Percentiles rank a stretch among this genome's conserved stretches.
Evolutionary conservation across 805 yeast species (phyloP).

Genomic region (Hermanozyma aechmeae): DNA sequence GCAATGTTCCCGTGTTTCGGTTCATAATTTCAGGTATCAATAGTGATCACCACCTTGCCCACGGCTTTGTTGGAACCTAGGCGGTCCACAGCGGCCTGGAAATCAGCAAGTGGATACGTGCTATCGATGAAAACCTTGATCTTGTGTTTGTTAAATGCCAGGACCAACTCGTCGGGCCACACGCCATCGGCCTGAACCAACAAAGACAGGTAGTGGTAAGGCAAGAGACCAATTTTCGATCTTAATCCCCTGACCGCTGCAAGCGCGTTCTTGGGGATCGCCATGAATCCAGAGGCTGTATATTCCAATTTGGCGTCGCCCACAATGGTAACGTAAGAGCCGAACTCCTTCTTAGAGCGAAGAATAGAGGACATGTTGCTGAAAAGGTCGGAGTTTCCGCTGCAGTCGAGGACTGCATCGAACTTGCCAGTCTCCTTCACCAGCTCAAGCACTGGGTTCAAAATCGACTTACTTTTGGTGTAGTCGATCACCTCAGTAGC

Average conservation of each 20-base stretch:
- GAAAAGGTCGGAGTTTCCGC: constrained; percentile 48
- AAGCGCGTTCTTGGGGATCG: neutral
- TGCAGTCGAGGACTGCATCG: constrained; percentile 57
- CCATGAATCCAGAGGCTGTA: neutral
- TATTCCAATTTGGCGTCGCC: constrained; percentile 44
- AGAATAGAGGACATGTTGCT: constrained; percentile 32
- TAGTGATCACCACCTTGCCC: constrained; percentile 57
- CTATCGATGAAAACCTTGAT: constrained; percentile 45
- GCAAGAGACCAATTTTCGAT: constrained; percentile 11
- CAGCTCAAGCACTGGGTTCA: constrained; percentile 24
- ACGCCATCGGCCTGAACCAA: constrained; percentile 3
- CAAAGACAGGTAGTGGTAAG: constrained; percentile 21
- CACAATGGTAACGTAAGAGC: constrained; percentile 44
- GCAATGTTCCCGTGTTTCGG: no score
- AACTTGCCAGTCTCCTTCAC: constrained; percentile 30
- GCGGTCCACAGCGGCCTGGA: constrained; percentile 39
- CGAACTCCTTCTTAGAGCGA: constrained; percentile 28
- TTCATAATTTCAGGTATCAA: no score
- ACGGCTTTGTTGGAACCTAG: constrained; percentile 39
- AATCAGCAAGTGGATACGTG: constrained; percentile 39
- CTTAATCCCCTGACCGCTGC: constrained; percentile 4
- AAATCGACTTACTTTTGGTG: constrained; percentile 28
- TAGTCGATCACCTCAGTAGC: constrained; percentile 55
- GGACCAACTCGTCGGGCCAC: constrained; percentile 16
- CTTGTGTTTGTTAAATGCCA: constrained; percentile 37